phyloP scores from a whole-genome alignment of 116 monocot genomes.

The Iris pallida region DNA sequence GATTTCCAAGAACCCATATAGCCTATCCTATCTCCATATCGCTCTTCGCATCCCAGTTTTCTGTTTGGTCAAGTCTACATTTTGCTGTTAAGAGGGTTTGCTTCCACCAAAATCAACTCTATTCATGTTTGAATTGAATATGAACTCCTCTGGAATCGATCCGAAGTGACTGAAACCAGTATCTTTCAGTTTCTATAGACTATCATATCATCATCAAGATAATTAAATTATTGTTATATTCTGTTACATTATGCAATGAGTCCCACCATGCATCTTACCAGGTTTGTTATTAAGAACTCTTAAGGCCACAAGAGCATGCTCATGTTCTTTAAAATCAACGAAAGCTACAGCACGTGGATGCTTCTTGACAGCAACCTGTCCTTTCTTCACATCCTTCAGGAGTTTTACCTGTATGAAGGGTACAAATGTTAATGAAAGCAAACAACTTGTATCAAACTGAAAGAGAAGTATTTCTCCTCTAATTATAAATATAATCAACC shows the following conservation, averaged over 20 bases:
- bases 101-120: too few species aligned
- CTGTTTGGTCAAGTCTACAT: too few species aligned
- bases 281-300: constrained; percentile 98
- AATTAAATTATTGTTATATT: too few species aligned
- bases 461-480: neutral
- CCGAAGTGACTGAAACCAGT: too few species aligned
- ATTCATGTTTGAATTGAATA: too few species aligned
- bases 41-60: too few species aligned
- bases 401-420: constrained; percentile 60
- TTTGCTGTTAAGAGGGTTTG: too few species aligned
- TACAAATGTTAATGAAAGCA: constrained; percentile 2
- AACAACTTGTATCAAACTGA: neutral
- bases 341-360: constrained; percentile 85
- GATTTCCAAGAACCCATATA: too few species aligned
- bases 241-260: neutral
- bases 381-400: constrained; percentile 80
- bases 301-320: constrained; percentile 92
- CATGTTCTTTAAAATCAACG: constrained; percentile 92
- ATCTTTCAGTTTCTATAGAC: too few species aligned
- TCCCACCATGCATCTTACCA: constrained; percentile 35
- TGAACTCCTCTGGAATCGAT: too few species aligned
- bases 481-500: constrained; percentile 25
- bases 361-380: constrained; percentile 32
- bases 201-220: too few species aligned
- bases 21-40: too few species aligned